Conservation (phyloP, 352 stramenopile genomes). For the Pythium volutum region DNA sequence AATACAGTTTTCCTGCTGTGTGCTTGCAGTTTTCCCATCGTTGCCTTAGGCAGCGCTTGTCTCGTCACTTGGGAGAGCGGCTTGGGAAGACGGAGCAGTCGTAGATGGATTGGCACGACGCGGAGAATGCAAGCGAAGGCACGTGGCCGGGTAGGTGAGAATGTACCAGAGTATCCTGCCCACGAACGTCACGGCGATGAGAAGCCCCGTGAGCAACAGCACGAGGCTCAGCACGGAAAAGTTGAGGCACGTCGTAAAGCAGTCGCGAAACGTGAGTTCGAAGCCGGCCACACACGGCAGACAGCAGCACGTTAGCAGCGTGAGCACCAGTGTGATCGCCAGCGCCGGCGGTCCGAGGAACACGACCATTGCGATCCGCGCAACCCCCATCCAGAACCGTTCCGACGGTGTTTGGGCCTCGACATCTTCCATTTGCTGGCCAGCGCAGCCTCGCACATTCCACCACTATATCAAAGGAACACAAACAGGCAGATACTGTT, state of each 20-base stretch:
- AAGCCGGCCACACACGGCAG: conserved; percentile 47
- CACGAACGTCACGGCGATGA: conserved; percentile 6
- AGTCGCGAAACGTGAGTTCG: conserved; percentile 44
- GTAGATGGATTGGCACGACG: not conserved
- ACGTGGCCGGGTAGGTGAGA: not conserved
- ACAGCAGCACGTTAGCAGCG: conserved; percentile 62
- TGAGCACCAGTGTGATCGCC: conserved; percentile 51
- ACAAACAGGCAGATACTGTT: not conserved
- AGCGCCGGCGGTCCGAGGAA: conserved; percentile 65
- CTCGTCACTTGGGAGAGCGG: not conserved
- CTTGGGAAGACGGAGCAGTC: not conserved
- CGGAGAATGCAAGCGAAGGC: not conserved
- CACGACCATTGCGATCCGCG: conserved; percentile 58
- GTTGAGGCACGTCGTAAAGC: conserved; percentile 67
- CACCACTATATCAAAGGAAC: conserved; percentile 39
- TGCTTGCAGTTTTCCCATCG: no score
- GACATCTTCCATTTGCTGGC: conserved; percentile 70
- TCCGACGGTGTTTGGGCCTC: conserved; percentile 41
- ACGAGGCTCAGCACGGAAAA: conserved; percentile 11
- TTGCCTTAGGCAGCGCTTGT: not conserved
- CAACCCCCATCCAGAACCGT: conserved; percentile 31
- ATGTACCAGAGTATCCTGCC: not conserved
- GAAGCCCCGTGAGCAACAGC: conserved; percentile 3
- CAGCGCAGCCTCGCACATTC: conserved; percentile 70
- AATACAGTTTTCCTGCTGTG: no score